A percentile compares a stretch with the other conserved stretches of the same genome.
These are phyloP conservation scores for Psilocybe sp. DNA, from an alignment of 768 basidiomycete species.

Conservation along the genomic window DNA sequence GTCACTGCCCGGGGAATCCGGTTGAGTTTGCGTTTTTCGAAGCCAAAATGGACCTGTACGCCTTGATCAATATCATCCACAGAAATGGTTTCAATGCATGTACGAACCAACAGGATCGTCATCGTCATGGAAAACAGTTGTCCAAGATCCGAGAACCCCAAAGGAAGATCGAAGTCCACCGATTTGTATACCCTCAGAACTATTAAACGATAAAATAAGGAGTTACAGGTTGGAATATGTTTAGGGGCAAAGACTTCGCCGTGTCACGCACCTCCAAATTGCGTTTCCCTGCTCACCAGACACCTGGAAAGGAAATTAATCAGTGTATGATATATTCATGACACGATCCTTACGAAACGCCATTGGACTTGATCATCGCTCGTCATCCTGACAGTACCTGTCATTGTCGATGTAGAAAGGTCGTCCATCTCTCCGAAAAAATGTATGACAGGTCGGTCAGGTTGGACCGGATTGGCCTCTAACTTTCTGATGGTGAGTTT, in stretches of 20 bases:
- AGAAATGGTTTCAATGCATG: neutral
- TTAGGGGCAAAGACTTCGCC: neutral
- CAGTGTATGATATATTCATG: neutral
- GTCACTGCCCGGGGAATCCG: neutral
- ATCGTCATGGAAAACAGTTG: constrained; percentile 40
- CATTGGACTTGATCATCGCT: constrained; percentile 57
- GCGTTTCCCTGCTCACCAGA: constrained; percentile 51
- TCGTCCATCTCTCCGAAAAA: constrained; percentile 53
- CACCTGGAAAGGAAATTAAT: constrained; percentile 25
- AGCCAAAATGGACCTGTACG: constrained; percentile 35
- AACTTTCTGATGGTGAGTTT: constrained; percentile 40
- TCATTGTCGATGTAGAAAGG: constrained; percentile 40
- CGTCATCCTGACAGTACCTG: constrained; percentile 54
- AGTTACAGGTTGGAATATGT: neutral
- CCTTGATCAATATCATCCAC: neutral
- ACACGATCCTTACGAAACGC: constrained; percentile 52
- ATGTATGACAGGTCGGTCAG: constrained; percentile 49
- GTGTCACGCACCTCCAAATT: constrained; percentile 51
- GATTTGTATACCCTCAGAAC: constrained; percentile 61
- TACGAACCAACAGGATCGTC: constrained; percentile 44
- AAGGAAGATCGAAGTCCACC: constrained; percentile 57
- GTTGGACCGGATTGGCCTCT: constrained; percentile 44
- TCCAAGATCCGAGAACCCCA: constrained; percentile 56
- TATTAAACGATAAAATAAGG: constrained; percentile 17
- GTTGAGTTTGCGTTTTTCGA: constrained; percentile 12